Evolutionary conservation across 176 grass and related monocot species (phyloP).

Genomic region (Themeda triandra): DNA sequence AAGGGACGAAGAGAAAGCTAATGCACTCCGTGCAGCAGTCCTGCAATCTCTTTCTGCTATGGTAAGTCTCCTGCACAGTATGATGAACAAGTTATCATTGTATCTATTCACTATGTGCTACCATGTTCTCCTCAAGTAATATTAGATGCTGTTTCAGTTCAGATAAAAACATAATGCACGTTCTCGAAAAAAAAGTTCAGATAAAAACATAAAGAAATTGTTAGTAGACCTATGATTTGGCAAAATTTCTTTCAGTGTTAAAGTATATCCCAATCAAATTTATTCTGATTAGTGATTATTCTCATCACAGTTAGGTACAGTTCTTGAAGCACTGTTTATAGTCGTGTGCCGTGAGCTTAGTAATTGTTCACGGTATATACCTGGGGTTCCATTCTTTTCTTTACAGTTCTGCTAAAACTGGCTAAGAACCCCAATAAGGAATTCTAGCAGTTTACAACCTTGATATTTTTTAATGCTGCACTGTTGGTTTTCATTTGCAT

Average conservation of each 20-base stretch:
- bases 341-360: background rate
- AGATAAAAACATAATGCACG: no score
- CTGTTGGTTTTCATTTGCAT: background rate
- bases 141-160: background rate
- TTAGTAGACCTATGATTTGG: background rate
- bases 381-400: background rate
- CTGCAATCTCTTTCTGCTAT: conserved; percentile 88
- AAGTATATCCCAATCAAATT: background rate
- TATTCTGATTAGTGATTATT: background rate
- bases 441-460: background rate
- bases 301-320: background rate
- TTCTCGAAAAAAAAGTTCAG: no score
- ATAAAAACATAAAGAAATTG: background rate
- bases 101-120: background rate
- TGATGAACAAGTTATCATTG: background rate
- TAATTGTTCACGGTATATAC: background rate
- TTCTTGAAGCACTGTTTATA: background rate
- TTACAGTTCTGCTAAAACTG: background rate
- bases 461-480: background rate
- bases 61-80: conserved; percentile 35
- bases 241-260: background rate
- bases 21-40: conserved; percentile 50
- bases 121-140: conserved; percentile 10
- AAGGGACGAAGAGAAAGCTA: conserved; percentile 53
- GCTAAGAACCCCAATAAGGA: background rate